Conservation (phyloP, 176 grass and related monocot genomes). For the Guadua angustifolia region DNA sequence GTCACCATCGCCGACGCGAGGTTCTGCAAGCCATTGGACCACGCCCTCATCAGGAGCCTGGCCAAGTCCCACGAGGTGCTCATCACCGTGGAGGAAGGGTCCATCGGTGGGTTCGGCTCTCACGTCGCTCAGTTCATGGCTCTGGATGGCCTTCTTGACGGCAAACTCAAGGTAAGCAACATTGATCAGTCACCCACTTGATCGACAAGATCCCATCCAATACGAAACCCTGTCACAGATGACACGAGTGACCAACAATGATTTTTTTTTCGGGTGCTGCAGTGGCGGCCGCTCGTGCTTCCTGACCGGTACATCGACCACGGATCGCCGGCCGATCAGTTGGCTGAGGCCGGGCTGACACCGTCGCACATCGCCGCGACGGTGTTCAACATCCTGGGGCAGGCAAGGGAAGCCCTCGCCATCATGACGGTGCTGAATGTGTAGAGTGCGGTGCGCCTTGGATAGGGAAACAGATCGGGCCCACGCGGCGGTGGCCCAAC, state of each 20-base stretch:
- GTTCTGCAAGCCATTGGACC: constrained; percentile 97
- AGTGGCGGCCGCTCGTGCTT: constrained; percentile 96
- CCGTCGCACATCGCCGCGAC: constrained; percentile 89
- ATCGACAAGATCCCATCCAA: neutral
- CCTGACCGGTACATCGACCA: constrained; percentile 94
- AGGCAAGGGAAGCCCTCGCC: constrained; percentile 83
- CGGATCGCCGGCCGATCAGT: constrained; percentile 82
- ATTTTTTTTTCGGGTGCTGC: constrained; percentile 2
- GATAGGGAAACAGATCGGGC: no score
- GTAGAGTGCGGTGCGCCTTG: neutral
- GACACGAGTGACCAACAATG: neutral
- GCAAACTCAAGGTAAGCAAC: constrained; percentile 65
- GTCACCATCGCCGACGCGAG: constrained; percentile 88
- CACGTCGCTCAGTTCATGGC: constrained; percentile 98
- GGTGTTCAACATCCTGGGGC: constrained; percentile 90
- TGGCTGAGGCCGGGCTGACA: constrained; percentile 82
- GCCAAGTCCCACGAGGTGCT: constrained; percentile 81
- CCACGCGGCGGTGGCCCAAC: no score
- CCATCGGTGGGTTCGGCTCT: constrained; percentile 92
- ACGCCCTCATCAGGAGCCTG: constrained; percentile 74
- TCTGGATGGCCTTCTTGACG: constrained; percentile 85
- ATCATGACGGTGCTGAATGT: constrained; percentile 65
- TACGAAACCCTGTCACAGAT: neutral
- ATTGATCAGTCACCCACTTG: neutral
- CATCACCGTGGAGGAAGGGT: constrained; percentile 96